These are phyloP conservation scores for Eucalyptus polybractea DNA, from an alignment of 345 rosid genomes.

Conservation along the genomic window DNA sequence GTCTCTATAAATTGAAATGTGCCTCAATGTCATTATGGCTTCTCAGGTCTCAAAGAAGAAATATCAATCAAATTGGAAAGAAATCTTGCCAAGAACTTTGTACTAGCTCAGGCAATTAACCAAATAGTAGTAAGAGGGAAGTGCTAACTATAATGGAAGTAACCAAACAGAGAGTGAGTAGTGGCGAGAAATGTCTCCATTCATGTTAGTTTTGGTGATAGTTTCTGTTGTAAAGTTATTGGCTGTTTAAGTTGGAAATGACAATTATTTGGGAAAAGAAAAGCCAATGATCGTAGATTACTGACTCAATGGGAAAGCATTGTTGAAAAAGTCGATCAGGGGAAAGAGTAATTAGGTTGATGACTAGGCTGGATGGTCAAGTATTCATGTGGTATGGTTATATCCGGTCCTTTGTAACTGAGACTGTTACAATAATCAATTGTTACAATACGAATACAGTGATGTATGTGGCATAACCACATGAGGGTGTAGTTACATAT, in stretches of 20 bases:
- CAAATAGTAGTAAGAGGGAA: neutral
- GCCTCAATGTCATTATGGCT: neutral
- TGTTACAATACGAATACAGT: neutral
- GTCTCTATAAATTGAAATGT: neutral
- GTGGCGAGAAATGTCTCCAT: neutral
- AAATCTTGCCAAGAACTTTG: neutral
- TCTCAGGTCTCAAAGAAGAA: neutral
- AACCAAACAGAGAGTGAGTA: neutral
- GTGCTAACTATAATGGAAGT: neutral
- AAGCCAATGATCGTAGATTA: neutral
- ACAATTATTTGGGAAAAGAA: neutral
- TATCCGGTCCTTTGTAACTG: neutral
- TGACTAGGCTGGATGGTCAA: neutral
- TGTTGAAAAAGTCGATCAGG: neutral
- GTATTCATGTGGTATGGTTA: neutral
- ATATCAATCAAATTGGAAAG: neutral
- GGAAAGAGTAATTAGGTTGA: neutral
- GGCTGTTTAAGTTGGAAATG: neutral
- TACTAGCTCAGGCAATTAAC: neutral
- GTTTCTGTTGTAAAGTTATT: neutral
- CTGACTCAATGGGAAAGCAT: neutral
- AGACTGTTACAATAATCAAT: neutral
- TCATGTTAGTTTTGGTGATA: neutral
- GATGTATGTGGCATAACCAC: neutral
- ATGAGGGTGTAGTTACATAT: neutral